Percentiles rank a stretch among this genome's conserved stretches.
phyloP scores from a whole-genome alignment of 176 grass and related monocot species.

The Stipa capillata region DNA sequence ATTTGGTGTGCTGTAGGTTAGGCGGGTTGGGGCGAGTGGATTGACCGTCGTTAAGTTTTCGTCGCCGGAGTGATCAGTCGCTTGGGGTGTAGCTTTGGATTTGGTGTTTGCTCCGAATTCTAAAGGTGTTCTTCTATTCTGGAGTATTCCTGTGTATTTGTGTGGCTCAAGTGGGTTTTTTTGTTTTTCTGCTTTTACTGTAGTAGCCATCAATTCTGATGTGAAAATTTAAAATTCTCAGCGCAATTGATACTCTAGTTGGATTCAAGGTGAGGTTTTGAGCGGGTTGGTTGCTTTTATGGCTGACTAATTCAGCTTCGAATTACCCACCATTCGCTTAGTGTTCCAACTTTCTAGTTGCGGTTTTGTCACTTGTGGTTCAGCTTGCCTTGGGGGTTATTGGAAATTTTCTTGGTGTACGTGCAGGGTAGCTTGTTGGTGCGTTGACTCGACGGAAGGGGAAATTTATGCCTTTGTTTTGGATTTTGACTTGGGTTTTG shows the following conservation, averaged over 20 bases:
- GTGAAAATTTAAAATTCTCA: background rate
- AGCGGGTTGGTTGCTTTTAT: background rate
- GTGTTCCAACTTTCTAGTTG: background rate
- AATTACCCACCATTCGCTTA: background rate
- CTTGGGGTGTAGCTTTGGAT: background rate
- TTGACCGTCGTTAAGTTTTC: conserved; percentile 10
- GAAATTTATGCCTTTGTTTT: background rate
- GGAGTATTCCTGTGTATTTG: no score
- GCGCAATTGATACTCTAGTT: background rate
- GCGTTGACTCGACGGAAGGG: background rate
- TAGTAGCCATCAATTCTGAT: background rate
- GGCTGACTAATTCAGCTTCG: conserved; percentile 1
- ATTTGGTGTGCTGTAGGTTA: background rate
- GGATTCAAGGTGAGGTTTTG: background rate
- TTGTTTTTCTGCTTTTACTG: background rate
- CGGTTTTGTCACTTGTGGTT: background rate
- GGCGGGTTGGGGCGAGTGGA: background rate
- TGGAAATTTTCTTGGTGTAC: background rate
- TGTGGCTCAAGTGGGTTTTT: background rate
- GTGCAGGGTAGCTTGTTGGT: background rate
- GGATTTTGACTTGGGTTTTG: conserved; percentile 5
- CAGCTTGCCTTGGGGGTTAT: background rate
- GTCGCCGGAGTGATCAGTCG: background rate
- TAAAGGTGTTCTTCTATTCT: no score
- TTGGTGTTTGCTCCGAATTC: background rate